These are phyloP conservation scores for Wickerhamiella occidentalis DNA, from an alignment of 805 yeast species.

Conservation along the genomic window DNA sequence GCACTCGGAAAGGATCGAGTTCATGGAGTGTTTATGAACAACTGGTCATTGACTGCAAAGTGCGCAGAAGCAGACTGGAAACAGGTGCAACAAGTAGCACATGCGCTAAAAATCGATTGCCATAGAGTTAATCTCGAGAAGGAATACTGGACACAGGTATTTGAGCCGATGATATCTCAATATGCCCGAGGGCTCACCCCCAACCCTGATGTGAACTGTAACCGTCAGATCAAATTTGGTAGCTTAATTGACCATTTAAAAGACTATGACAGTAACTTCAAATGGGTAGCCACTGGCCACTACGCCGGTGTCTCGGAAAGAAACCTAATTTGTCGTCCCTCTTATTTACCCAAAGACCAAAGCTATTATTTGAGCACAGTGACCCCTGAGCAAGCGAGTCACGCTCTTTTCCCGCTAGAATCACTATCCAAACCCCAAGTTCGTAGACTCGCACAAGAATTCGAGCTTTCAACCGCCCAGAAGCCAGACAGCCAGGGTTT, in stretches of 20 bases:
- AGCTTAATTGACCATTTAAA: conserved; percentile 37
- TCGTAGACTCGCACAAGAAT: conserved; percentile 48
- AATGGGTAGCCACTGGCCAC: conserved; percentile 81
- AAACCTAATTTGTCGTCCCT: conserved; percentile 34
- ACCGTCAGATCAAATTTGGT: conserved; percentile 79
- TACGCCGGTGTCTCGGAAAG: conserved; percentile 28
- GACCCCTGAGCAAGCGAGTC: conserved; percentile 33
- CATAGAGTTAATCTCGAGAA: conserved; percentile 72
- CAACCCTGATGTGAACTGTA: conserved; percentile 88
- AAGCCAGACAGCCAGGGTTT: conserved; percentile 92
- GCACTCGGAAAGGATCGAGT: conserved; percentile 41
- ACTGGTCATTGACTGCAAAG: conserved; percentile 52
- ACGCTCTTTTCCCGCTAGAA: conserved; percentile 69
- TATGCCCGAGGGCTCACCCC: conserved; percentile 74
- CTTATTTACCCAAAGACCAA: conserved; percentile 63
- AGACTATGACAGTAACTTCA: conserved; percentile 15
- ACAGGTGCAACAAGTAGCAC: conserved; percentile 58
- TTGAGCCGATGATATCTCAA: conserved; percentile 75
- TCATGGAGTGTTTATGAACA: conserved; percentile 82
- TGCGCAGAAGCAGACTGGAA: conserved; percentile 87
- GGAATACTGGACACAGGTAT: conserved; percentile 89
- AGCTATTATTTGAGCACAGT: conserved; percentile 78
- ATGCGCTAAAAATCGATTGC: conserved; percentile 51
- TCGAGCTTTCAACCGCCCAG: conserved; percentile 45
- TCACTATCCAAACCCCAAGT: conserved; percentile 63